A percentile compares a stretch with the other conserved stretches of the same genome.
Conservation (phyloP, 1,139 yeast species). For the Nakaseomyces glabratus region DNA sequence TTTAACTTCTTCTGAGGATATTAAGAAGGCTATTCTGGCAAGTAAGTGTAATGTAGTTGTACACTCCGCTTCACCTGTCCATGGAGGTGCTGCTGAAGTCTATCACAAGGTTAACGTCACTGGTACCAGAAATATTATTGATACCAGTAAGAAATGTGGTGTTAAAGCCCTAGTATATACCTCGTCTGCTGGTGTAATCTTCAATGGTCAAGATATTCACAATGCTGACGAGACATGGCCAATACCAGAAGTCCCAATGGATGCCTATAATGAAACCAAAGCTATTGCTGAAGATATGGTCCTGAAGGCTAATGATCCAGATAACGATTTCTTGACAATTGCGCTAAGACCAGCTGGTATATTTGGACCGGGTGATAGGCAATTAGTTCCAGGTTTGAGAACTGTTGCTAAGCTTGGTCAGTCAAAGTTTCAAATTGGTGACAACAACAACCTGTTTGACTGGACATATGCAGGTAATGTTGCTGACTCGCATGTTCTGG, state of each 20-base stretch:
- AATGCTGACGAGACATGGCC: constrained; percentile 96
- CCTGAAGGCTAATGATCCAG: constrained; percentile 52
- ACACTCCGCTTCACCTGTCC: constrained; percentile 95
- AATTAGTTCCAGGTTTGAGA: constrained; percentile 86
- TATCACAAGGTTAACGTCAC: constrained; percentile 85
- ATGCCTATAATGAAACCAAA: constrained; percentile 91
- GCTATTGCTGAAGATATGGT: constrained; percentile 85
- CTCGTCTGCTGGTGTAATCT: constrained; percentile 94
- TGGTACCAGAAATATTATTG: constrained; percentile 72
- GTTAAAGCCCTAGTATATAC: constrained; percentile 80
- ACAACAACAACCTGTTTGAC: constrained; percentile 85
- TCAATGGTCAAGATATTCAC: constrained; percentile 81
- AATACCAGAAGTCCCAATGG: constrained; percentile 86
- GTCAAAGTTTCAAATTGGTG: constrained; percentile 87
- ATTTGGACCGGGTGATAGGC: constrained; percentile 98
- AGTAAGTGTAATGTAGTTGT: constrained; percentile 71
- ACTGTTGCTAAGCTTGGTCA: constrained; percentile 78
- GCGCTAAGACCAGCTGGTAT: constrained; percentile 96
- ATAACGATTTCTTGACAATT: constrained; percentile 56
- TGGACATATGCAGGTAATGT: constrained; percentile 99
- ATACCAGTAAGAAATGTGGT: constrained; percentile 46
- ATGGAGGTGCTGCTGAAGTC: constrained; percentile 69
- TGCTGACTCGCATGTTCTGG: constrained; percentile 91
- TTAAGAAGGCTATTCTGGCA: constrained; percentile 49
- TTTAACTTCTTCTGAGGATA: constrained; percentile 64